phyloP scores from a whole-genome alignment of 768 basidiomycete species.

The Mrakia hoshinonis region DNA sequence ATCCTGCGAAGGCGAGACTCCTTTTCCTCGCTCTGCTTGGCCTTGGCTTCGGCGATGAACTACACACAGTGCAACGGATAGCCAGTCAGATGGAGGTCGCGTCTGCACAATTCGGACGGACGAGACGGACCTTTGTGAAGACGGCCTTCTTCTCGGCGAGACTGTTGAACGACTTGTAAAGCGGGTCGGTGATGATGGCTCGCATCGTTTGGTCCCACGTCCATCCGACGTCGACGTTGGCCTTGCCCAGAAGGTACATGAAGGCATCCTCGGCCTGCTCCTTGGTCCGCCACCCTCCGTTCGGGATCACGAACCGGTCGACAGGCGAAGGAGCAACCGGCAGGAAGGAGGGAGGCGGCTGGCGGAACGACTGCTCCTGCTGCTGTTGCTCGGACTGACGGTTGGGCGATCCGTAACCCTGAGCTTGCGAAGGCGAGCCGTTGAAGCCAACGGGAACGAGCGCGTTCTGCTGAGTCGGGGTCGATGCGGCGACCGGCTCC shows the following conservation, averaged over 20 bases:
- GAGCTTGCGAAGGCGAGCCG: conserved; percentile 10
- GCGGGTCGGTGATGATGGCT: conserved; percentile 92
- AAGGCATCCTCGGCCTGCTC: conserved; percentile 95
- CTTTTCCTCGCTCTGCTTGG: conserved; percentile 75
- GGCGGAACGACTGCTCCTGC: conserved; percentile 17
- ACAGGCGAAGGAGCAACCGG: conserved; percentile 59
- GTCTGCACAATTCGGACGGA: neutral
- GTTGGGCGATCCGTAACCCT: conserved; percentile 8
- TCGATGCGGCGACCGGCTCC: neutral
- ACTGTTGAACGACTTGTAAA: conserved; percentile 88
- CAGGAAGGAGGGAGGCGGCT: conserved; percentile 63
- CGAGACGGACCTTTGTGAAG: conserved; percentile 71
- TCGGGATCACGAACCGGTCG: conserved; percentile 56
- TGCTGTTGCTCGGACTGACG: conserved; percentile 6
- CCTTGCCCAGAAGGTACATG: conserved; percentile 75
- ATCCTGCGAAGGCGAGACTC: conserved; percentile 74
- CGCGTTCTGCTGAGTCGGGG: neutral
- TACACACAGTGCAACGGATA: conserved; percentile 36
- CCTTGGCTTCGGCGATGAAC: conserved; percentile 69
- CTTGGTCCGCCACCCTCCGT: conserved; percentile 74
- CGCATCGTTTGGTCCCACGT: conserved; percentile 99
- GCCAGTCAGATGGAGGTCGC: neutral
- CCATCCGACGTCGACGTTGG: conserved; percentile 83
- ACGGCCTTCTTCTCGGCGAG: conserved; percentile 88
- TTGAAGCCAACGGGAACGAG: conserved; percentile 18